These are phyloP conservation scores for Pseudozyma pruni DNA, from an alignment of 1,284 basidiomycete species.

Conservation along the genomic window DNA sequence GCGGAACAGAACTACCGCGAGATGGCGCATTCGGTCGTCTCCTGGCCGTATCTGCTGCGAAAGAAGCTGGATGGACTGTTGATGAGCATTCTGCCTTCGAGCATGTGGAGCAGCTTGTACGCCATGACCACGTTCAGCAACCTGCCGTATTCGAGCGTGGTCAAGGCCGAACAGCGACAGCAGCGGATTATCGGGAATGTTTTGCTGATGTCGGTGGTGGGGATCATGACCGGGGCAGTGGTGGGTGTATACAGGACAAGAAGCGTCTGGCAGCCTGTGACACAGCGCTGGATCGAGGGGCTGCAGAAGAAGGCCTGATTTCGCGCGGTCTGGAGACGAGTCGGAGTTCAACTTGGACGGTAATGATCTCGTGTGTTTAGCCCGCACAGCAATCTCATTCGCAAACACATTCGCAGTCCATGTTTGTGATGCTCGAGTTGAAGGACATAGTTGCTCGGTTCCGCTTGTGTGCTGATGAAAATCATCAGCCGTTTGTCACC, in stretches of 20 bases:
- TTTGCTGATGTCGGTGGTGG: conserved; percentile 5
- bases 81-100: conserved; percentile 76
- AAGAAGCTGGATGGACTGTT: conserved; percentile 78
- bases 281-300: conserved; percentile 15
- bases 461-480: too few relatives aligned
- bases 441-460: too few relatives aligned
- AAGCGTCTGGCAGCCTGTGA: conserved; percentile 31
- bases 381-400: too few relatives aligned
- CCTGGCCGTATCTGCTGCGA: conserved; percentile 80
- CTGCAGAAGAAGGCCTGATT: conserved; percentile 10
- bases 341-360: too few relatives aligned
- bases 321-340: not conserved
- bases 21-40: conserved; percentile 92
- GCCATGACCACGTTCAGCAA: conserved; percentile 98
- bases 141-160: conserved; percentile 83
- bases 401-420: too few relatives aligned
- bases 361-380: too few relatives aligned
- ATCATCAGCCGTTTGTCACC: too few relatives aligned
- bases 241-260: conserved; percentile 27
- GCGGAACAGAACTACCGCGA: conserved; percentile 95
- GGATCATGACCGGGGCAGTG: conserved; percentile 3
- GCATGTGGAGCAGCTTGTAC: conserved; percentile 90
- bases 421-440: too few relatives aligned
- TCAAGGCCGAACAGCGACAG: conserved; percentile 76
- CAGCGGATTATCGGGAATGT: conserved; percentile 42